These are phyloP conservation scores for Malus hybrid DNA, from an alignment of 331 rosid species.

Conservation along the genomic window DNA sequence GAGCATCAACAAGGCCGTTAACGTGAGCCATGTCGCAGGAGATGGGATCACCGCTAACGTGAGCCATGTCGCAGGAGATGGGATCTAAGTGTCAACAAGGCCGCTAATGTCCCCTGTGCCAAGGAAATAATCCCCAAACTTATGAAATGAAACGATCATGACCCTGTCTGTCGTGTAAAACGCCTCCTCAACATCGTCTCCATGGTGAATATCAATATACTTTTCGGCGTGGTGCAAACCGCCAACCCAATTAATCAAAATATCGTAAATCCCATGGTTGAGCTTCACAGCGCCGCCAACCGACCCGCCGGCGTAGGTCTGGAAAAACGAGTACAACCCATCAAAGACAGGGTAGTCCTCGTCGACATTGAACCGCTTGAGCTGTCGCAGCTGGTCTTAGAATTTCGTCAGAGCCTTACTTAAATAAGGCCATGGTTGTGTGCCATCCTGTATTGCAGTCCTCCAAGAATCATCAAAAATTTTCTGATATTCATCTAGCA, in stretches of 20 bases:
- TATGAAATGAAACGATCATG: constrained; percentile 96
- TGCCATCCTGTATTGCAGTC: constrained; percentile 32
- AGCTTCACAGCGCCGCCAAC: constrained; percentile 92
- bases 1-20: no score
- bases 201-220: constrained; percentile 93
- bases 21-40: no score
- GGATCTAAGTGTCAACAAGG: no score
- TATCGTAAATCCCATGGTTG: constrained; percentile 77
- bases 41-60: no score
- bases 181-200: constrained; percentile 96
- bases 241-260: constrained; percentile 94
- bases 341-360: constrained; percentile 98
- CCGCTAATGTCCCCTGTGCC: constrained; percentile 87
- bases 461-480: constrained; percentile 50
- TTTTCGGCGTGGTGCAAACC: constrained; percentile 97
- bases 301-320: constrained; percentile 93
- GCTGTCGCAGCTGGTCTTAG: constrained; percentile 90
- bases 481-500: constrained; percentile 51
- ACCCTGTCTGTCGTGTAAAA: constrained; percentile 93
- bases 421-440: constrained; percentile 83
- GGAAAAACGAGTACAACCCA: constrained; percentile 84
- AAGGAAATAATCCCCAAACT: constrained; percentile 93
- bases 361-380: constrained; percentile 88
- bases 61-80: no score
- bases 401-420: constrained; percentile 62